These are phyloP conservation scores for Rhynchospora breviuscula DNA, from an alignment of 176 grass and related monocot genomes.

Conservation along the genomic window DNA sequence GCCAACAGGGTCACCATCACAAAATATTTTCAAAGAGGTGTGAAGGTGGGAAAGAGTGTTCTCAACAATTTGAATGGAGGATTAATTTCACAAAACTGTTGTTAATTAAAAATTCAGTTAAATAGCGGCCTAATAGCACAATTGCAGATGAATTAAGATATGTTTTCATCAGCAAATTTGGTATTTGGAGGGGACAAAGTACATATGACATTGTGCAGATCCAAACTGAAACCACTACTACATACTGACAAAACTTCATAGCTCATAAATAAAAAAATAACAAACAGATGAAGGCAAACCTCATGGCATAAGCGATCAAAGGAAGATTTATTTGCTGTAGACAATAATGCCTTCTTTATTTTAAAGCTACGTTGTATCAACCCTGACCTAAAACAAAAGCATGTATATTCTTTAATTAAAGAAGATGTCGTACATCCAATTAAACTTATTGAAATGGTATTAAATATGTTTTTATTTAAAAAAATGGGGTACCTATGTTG, in stretches of 20 bases:
- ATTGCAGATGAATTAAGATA: background rate
- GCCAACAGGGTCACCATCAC: background rate
- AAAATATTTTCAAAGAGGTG: background rate
- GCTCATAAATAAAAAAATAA: background rate
- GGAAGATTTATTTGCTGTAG: constrained; percentile 56
- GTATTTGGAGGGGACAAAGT: background rate
- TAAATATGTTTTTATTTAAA: constrained; percentile 14
- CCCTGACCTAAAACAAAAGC: constrained; percentile 43
- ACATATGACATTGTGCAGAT: background rate
- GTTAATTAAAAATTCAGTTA: background rate
- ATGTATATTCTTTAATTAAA: background rate
- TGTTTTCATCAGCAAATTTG: background rate
- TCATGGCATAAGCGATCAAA: constrained; percentile 75
- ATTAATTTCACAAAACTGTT: background rate
- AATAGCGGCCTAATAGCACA: background rate
- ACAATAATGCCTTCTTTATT: constrained; percentile 91
- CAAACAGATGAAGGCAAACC: constrained; percentile 33
- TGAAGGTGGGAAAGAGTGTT: background rate
- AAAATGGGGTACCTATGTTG: constrained; percentile 52
- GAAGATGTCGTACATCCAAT: background rate
- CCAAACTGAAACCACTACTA: background rate
- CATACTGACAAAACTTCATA: background rate
- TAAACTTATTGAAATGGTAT: background rate
- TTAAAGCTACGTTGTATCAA: constrained; percentile 63
- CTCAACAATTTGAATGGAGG: background rate